Base-by-base conservation (phyloP, 2,329 filamentous ascomycete species). In the Xenoacremonium recifei region DNA sequence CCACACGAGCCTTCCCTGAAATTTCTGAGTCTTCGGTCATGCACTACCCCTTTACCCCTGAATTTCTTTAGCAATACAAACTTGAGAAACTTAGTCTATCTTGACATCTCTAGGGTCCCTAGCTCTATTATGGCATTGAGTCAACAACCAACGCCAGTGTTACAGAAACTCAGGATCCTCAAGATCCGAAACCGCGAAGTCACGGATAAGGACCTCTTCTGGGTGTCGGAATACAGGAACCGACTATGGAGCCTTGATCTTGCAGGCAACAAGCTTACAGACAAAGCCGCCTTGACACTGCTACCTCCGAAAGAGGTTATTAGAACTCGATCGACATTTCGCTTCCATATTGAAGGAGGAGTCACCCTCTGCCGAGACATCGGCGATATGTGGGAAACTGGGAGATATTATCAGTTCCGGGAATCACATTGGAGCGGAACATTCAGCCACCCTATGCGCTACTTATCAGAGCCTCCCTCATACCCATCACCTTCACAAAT, bases 191-290 rank as follows among this genome's bases (percentile, higher is more conserved):
- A 68, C 2, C 67, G 74, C 17, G 69, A 75, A 44, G 51, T 82
- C 17, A 69, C 73, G 17, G 68, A 77, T 42, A 40, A 42, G 2
- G 49, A 46, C 3, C 42, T 64, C 4, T 47, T 71, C 30, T 51
- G n/a, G n/a, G n/a, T n/a, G n/a, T n/a, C n/a, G n/a, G n/a, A n/a
- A n/a, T 76, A 54, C 49, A 55, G 44, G 48, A 57, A 5, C 10
- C 70, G 66, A 20, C 57, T 83, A 10, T 83, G 79, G 79, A 80
- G 79, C 50, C 54, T 83, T 4, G 78, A 84, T 47, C 37, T 83
- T 1, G 65, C 68, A 27, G 39, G 68, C 5, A 84, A 84, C 49
- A 67, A 65, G 10, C 54, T 84, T 9, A 73, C 70, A 0, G 78
- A 82, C n/a, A n/a, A n/a, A n/a, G n/a, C n/a, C n/a, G n/a, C n/a